Evolutionary conservation across 2,329 filamentous ascomycete genomes (phyloP), one percentile per base, ranked within the genome.

Genomic region (Neopestalotiopsis rosae): DNA sequence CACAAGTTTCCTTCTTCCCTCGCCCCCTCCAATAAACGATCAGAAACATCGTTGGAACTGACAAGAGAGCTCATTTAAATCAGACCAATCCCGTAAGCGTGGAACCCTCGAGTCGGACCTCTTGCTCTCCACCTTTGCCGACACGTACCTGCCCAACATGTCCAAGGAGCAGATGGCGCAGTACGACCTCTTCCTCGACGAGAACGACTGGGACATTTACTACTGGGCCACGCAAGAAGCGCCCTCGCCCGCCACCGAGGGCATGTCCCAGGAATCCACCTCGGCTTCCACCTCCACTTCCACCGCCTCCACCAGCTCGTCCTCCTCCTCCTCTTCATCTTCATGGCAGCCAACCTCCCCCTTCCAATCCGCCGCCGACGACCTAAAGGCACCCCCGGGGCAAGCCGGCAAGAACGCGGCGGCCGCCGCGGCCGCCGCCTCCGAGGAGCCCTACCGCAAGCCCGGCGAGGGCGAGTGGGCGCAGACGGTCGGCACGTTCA

Each of bases 161-260:
- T 89, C 88, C 1, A 81, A 85, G 5, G 81, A 86, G 65, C 92
- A 97, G 78, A 90, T 98, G 74, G 82, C 88, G 75, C 89, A 97
- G 81, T 98, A 96, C 84, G 95, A 98, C 80, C 85, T 88, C 34
- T 97, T 99, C 85, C 90, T 99, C 68, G 96, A 99, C 81, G 96
- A 99, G 84, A 99, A 99, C 82, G 96, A 99, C 84, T 99, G 96
- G 96, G 96, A 99, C 80, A 98, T 99, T 71, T 99, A 99, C 87
- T 99, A 99, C 87, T 99, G 96, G 96, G 94, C 93, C 3, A 99
- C 96, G 17, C 96, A 99, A 81, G 90, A 94, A 74, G 86, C 91
- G 13, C 83, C 88, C 4, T 83, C 86, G 1, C 87, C 87, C 5
- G 86, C 88, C 38, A 58, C 68, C 67, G 68, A 73, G 57, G 67